phyloP scores from a whole-genome alignment of 192 early-diverging fungal species.

The Entomortierella lignicola region DNA sequence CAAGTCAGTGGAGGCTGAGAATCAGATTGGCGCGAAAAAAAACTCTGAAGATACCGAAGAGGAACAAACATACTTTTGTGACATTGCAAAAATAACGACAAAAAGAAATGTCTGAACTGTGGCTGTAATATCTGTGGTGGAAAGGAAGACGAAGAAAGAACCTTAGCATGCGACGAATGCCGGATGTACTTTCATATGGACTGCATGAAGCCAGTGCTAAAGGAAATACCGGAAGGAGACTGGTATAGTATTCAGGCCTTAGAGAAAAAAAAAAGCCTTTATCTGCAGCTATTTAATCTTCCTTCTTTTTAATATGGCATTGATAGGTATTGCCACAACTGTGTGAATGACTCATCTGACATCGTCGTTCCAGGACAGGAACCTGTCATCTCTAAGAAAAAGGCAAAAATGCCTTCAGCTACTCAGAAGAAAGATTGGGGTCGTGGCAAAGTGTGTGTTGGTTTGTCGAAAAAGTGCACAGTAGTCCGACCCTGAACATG shows the following conservation, averaged over 20 bases:
- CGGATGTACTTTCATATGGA: neutral
- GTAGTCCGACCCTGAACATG: neutral
- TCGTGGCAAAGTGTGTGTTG: neutral
- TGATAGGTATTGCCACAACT: neutral
- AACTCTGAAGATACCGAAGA: neutral
- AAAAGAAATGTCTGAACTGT: neutral
- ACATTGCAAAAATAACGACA: neutral
- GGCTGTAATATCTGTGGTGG: neutral
- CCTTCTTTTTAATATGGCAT: neutral
- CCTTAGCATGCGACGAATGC: neutral
- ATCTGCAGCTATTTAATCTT: neutral
- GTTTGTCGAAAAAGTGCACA: neutral
- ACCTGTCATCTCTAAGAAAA: neutral
- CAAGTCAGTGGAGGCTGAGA: no score
- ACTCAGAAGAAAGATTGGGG: neutral
- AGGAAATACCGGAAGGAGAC: neutral
- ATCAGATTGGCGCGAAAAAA: no score
- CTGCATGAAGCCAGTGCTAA: neutral
- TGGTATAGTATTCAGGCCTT: no score
- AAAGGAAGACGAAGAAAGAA: neutral
- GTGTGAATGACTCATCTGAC: neutral
- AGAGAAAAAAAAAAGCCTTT: no score
- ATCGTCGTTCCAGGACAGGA: neutral
- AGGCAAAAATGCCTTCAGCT: neutral
- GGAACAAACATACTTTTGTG: neutral